Conservation (phyloP, 768 basidiomycete species). For the Punctularia strigosozonata region DNA sequence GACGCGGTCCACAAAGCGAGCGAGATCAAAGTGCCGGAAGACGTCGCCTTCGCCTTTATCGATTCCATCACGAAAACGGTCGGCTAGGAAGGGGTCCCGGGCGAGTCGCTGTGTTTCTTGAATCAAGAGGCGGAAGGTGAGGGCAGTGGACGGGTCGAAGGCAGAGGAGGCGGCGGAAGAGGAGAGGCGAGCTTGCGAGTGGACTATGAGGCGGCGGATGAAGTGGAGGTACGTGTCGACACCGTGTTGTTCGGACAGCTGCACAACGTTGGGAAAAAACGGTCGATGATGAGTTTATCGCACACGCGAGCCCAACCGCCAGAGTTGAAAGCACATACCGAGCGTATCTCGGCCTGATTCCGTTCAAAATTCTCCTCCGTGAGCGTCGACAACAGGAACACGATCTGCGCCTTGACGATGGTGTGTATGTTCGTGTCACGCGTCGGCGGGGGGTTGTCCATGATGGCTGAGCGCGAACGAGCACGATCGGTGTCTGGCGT, state of each 20-base stretch:
- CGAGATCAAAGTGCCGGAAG: constrained; percentile 75
- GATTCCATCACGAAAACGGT: constrained; percentile 82
- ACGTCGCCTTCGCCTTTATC: constrained; percentile 80
- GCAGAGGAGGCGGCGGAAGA: constrained; percentile 47
- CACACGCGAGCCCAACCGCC: constrained; percentile 6
- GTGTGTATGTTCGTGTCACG: constrained; percentile 81
- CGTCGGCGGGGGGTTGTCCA: constrained; percentile 70
- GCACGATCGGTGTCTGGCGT: no score
- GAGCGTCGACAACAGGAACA: constrained; percentile 90
- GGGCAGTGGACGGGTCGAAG: constrained; percentile 63
- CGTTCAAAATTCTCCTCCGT: constrained; percentile 96
- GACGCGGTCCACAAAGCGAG: constrained; percentile 72
- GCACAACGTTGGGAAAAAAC: constrained; percentile 10
- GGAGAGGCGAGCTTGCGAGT: constrained; percentile 64
- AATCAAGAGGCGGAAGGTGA: constrained; percentile 76
- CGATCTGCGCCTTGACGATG: constrained; percentile 94
- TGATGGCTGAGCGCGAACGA: constrained; percentile 62
- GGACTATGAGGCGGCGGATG: constrained; percentile 88
- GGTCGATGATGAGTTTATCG: constrained; percentile 7
- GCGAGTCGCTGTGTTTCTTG: constrained; percentile 85
- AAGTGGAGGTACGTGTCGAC: constrained; percentile 96
- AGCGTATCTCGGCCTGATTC: constrained; percentile 89
- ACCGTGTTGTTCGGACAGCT: constrained; percentile 97
- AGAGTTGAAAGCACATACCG: constrained; percentile 41
- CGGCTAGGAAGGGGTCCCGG: constrained; percentile 82